Evolutionary conservation across 2,329 filamentous ascomycete genomes (phyloP).

Genomic region (Mollisia scopiformis): DNA sequence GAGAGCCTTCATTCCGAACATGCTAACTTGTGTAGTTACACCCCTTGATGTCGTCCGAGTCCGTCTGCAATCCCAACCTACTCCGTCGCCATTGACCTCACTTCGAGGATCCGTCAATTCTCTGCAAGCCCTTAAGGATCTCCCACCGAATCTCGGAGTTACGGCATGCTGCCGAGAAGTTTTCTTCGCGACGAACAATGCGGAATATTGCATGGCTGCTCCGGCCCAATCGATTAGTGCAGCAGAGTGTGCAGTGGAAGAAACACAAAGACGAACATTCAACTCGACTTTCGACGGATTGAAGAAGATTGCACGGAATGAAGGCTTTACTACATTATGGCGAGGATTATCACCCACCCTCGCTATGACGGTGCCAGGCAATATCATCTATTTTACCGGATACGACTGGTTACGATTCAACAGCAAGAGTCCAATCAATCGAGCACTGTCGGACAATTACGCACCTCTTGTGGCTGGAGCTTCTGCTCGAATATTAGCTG

Average conservation of each 20-base stretch:
- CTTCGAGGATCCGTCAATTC: conserved; percentile 57
- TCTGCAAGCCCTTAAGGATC: conserved; percentile 59
- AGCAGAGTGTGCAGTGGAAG: conserved; percentile 81
- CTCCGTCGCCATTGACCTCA: conserved; percentile 52
- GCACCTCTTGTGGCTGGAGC: conserved; percentile 82
- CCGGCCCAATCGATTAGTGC: conserved; percentile 33
- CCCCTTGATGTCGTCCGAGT: conserved; percentile 96
- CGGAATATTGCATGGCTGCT: conserved; percentile 55
- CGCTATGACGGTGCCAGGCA: conserved; percentile 90
- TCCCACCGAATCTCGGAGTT: conserved; percentile 84
- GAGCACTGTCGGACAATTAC: conserved; percentile 66
- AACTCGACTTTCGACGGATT: conserved; percentile 91
- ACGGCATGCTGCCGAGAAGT: conserved; percentile 96
- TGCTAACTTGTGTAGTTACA: conserved; percentile 64
- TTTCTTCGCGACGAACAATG: conserved; percentile 90
- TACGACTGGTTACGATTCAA: conserved; percentile 92
- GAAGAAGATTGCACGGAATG: conserved; percentile 91
- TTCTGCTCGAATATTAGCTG: conserved; percentile 77
- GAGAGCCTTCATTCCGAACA: not conserved
- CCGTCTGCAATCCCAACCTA: conserved; percentile 83
- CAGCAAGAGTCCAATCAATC: conserved; percentile 70
- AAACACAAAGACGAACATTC: conserved; percentile 80
- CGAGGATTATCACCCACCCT: conserved; percentile 91
- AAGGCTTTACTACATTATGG: conserved; percentile 87
- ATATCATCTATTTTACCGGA: conserved; percentile 98